Evolutionary conservation across 208 protist species (phyloP).

Genomic region (Herpetomonas samuelpessoai): DNA sequence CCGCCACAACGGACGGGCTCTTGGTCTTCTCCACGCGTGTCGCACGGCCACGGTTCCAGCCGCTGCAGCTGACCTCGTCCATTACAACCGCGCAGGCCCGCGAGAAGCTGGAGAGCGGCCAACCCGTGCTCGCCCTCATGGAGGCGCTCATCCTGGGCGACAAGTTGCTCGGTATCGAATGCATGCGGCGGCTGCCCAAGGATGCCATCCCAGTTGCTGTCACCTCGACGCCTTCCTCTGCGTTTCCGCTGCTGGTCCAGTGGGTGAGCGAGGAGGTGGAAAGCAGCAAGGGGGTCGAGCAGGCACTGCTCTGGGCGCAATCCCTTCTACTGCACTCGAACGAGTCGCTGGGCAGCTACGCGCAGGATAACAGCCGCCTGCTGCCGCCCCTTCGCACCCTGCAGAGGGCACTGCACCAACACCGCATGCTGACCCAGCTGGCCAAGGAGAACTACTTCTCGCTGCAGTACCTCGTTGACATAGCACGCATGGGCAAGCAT

Average conservation of each 20-base stretch:
- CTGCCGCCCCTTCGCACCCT: slow-evolving; percentile 70
- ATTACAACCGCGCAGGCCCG: slow-evolving; percentile 68
- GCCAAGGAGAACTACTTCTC: slow-evolving; percentile 88
- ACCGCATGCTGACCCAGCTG: slow-evolving; percentile 59
- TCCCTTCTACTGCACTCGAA: slow-evolving; percentile 76
- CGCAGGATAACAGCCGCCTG: slow-evolving; percentile 8
- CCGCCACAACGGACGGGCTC: slow-evolving; percentile 87
- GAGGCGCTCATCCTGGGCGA: slow-evolving; percentile 82
- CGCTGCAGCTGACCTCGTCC: slow-evolving; percentile 62
- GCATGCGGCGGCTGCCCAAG: slow-evolving; percentile 68
- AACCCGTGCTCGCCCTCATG: slow-evolving; percentile 74
- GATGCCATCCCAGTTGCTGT: slow-evolving; percentile 81
- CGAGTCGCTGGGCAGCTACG: slow-evolving; percentile 37
- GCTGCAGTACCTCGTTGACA: slow-evolving; percentile 79
- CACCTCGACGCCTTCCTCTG: slow-evolving; percentile 58
- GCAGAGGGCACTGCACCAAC: slow-evolving; percentile 58
- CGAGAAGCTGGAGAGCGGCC: slow-evolving; percentile 42
- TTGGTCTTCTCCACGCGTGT: slow-evolving; percentile 84
- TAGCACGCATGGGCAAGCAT: slow-evolving; percentile 58
- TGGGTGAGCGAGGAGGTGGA: slow-evolving; percentile 86
- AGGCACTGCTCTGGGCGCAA: slow-evolving; percentile 82
- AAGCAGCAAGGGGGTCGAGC: slow-evolving; percentile 56
- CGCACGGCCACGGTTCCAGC: slow-evolving; percentile 73
- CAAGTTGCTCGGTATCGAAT: slow-evolving; percentile 68
- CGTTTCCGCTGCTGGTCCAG: slow-evolving; percentile 63